Evolutionary conservation across 495 filamentous ascomycete genomes (phyloP).

Genomic region (Podospora conica): DNA sequence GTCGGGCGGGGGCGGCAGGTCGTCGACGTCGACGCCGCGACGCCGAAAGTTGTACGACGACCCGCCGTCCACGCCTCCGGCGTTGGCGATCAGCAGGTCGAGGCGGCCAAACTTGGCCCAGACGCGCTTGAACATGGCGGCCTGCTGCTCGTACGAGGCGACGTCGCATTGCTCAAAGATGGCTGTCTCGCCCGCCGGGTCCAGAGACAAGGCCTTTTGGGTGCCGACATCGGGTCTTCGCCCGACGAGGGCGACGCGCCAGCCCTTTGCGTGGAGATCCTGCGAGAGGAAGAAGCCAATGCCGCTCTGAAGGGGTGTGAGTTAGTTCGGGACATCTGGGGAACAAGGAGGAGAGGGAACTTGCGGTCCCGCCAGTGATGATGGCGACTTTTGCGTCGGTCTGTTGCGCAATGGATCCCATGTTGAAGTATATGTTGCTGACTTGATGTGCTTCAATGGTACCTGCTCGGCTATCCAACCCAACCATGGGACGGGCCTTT

Average conservation of each 20-base stretch:
- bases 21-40: slow-evolving; percentile 7
- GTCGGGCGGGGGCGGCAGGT: slow-evolving; percentile 35
- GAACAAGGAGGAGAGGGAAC: neutral
- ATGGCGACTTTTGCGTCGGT: slow-evolving; percentile 10
- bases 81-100: slow-evolving; percentile 40
- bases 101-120: slow-evolving; percentile 31
- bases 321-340: neutral
- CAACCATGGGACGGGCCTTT: too few species aligned
- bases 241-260: slow-evolving; percentile 5
- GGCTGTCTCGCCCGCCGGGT: slow-evolving; percentile 27
- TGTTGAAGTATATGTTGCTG: too few species aligned
- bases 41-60: slow-evolving; percentile 12
- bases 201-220: neutral
- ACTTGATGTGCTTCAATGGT: too few species aligned
- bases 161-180: slow-evolving; percentile 33
- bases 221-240: slow-evolving; percentile 3
- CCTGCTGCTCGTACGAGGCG: slow-evolving; percentile 32
- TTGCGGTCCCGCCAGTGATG: slow-evolving; percentile 9
- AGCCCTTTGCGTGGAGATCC: slow-evolving; percentile 7
- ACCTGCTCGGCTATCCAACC: too few species aligned
- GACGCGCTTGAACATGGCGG: slow-evolving; percentile 29
- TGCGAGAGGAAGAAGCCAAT: slow-evolving; percentile 10
- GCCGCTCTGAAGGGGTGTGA: slow-evolving; percentile 8
- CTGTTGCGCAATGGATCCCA: slow-evolving; percentile 4
- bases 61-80: slow-evolving; percentile 32